Conservation (phyloP, 139 green algal species). For the Closterium sp. region DNA sequence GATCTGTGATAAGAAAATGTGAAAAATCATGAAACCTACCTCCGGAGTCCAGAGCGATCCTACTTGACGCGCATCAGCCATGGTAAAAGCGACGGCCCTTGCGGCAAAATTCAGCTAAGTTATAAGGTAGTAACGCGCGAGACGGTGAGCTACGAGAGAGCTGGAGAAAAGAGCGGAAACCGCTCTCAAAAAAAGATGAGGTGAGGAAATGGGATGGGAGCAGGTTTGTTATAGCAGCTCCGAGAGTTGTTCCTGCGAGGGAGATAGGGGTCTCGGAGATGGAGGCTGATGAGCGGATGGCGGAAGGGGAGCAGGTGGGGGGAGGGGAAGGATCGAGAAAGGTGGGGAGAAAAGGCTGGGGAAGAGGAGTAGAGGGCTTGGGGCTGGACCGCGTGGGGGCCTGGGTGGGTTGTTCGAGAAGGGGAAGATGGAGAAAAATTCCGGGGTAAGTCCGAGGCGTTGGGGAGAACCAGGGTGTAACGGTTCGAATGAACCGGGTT, state of each 20-base stretch:
- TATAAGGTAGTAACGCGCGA: neutral
- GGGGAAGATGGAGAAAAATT: no score
- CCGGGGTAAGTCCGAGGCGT: no score
- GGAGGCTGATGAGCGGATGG: neutral
- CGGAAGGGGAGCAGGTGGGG: neutral
- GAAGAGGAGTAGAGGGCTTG: neutral
- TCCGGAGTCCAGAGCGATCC: conserved; percentile 6
- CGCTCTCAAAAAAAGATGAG: neutral
- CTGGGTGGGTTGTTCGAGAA: no score
- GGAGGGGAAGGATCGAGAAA: neutral
- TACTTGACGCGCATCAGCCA: neutral
- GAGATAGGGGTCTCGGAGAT: neutral
- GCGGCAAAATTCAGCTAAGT: neutral
- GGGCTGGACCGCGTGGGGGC: no score
- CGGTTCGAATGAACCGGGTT: no score
- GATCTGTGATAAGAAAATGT: neutral
- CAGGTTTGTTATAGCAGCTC: neutral
- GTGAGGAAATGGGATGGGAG: neutral
- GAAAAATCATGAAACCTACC: neutral
- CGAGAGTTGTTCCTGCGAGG: neutral
- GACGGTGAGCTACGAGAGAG: neutral
- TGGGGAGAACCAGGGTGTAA: no score
- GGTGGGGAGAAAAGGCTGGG: neutral
- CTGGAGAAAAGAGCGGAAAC: neutral
- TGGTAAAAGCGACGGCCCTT: neutral